Evolutionary conservation across 2,329 filamentous ascomycete genomes (phyloP).

Genomic region (Aureobasidium mangrovei): DNA sequence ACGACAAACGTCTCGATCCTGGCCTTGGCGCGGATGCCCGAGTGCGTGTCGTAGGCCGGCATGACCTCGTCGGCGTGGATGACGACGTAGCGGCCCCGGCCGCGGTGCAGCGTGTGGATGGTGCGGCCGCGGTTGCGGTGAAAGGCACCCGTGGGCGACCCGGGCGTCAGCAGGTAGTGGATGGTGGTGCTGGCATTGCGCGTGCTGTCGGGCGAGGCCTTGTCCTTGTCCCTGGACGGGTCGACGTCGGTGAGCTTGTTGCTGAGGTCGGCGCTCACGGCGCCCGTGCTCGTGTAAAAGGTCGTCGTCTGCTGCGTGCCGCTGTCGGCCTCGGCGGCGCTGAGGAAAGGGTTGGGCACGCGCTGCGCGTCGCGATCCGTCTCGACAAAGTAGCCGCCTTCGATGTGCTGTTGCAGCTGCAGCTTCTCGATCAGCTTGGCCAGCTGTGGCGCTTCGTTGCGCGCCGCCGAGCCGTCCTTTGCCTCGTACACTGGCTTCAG

Average conservation of each 20-base stretch:
- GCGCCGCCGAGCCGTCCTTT: slow-evolving; percentile 12
- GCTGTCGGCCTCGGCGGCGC: slow-evolving; percentile 1
- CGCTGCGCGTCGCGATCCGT: slow-evolving; percentile 47
- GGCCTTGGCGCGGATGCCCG: slow-evolving; percentile 29
- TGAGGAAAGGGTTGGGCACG: slow-evolving; percentile 47
- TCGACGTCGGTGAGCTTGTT: slow-evolving; percentile 22
- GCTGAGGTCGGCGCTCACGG: slow-evolving; percentile 21
- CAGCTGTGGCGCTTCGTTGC: slow-evolving; percentile 28
- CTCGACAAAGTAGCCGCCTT: slow-evolving; percentile 57
- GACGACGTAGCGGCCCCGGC: slow-evolving; percentile 55
- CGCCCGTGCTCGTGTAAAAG: slow-evolving; percentile 28
- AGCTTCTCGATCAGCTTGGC: slow-evolving; percentile 37
- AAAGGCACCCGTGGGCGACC: slow-evolving; percentile 48
- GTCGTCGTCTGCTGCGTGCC: neutral
- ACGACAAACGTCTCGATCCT: slow-evolving; percentile 57
- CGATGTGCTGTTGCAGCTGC: slow-evolving; percentile 46
- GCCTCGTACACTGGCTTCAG: slow-evolving; percentile 21
- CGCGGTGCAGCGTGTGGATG: slow-evolving; percentile 57
- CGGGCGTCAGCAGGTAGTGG: slow-evolving; percentile 54
- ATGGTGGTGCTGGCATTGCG: slow-evolving; percentile 54
- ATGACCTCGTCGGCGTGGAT: slow-evolving; percentile 48
- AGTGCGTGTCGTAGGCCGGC: slow-evolving; percentile 11
- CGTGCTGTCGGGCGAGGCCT: slow-evolving; percentile 28
- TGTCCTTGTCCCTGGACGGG: slow-evolving; percentile 21
- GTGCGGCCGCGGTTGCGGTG: slow-evolving; percentile 55